Conservation (phyloP, 2,329 filamentous ascomycete genomes). For the Pseudophaeomoniella oleicola region DNA sequence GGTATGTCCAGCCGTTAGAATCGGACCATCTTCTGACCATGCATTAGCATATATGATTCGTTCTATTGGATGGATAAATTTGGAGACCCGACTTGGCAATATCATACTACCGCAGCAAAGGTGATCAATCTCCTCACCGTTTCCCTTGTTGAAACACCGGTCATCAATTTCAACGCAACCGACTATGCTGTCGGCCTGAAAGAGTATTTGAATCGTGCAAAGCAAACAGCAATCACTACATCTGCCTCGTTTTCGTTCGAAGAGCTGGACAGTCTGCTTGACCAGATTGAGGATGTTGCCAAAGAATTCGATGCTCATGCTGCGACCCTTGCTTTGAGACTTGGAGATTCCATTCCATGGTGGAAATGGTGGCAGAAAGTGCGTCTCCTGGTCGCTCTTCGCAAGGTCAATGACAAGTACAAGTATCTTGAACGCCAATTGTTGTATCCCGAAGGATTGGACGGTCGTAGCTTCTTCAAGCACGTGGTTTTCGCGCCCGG, state of each 20-base stretch:
- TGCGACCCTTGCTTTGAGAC: slow-evolving; percentile 29
- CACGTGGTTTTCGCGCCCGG: slow-evolving; percentile 89
- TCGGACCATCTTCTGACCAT: slow-evolving; percentile 12
- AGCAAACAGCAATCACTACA: slow-evolving; percentile 8
- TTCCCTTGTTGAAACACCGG: slow-evolving; percentile 44
- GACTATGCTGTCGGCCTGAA: slow-evolving; percentile 48
- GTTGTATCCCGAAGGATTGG: slow-evolving; percentile 59
- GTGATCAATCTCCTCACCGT: slow-evolving; percentile 48
- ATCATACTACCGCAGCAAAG: slow-evolving; percentile 50
- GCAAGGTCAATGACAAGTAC: slow-evolving; percentile 62
- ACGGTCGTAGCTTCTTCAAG: slow-evolving; percentile 78
- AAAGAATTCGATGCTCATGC: slow-evolving; percentile 37
- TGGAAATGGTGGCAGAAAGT: slow-evolving; percentile 61
- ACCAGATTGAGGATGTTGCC: slow-evolving; percentile 32
- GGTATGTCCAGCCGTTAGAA: neutral
- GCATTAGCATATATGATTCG: slow-evolving; percentile 63
- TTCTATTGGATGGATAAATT: slow-evolving; percentile 73
- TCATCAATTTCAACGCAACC: slow-evolving; percentile 49
- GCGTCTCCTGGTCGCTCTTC: slow-evolving; percentile 47
- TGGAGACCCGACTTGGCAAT: slow-evolving; percentile 50
- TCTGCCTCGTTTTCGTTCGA: slow-evolving; percentile 7
- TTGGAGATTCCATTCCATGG: slow-evolving; percentile 52
- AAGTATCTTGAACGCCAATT: slow-evolving; percentile 74
- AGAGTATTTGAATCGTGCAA: slow-evolving; percentile 22
- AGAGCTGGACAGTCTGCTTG: slow-evolving; percentile 33